Evolutionary conservation across 1,139 yeast genomes (phyloP).

Genomic region (Lodderomyces margitis): DNA sequence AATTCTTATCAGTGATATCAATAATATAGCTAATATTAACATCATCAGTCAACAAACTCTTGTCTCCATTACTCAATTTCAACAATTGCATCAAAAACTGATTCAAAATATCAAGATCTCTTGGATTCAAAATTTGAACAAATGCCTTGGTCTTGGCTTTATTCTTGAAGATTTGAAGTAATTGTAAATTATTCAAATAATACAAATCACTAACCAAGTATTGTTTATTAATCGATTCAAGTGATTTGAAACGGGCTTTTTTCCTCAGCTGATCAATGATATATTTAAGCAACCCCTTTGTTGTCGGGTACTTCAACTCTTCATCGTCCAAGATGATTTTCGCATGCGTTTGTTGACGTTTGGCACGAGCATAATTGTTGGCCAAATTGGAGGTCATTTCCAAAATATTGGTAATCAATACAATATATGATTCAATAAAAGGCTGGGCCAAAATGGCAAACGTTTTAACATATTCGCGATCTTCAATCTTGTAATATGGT

Average conservation of each 20-base stretch:
- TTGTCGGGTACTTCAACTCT: slow-evolving; percentile 30
- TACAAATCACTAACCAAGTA: slow-evolving; percentile 43
- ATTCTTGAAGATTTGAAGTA: slow-evolving; percentile 41
- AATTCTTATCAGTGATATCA: slow-evolving; percentile 39
- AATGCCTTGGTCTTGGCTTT: slow-evolving; percentile 44
- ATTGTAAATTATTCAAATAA: slow-evolving; percentile 36
- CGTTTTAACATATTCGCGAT: slow-evolving; percentile 22
- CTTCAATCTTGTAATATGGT: slow-evolving; percentile 24
- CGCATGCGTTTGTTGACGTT: slow-evolving; percentile 10
- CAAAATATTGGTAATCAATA: slow-evolving; percentile 30
- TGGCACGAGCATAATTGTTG: slow-evolving; percentile 14
- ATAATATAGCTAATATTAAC: slow-evolving; percentile 33
- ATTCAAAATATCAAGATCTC: slow-evolving; percentile 30
- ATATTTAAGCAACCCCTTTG: slow-evolving; percentile 36
- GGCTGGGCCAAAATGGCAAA: slow-evolving; percentile 36
- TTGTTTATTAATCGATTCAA: slow-evolving; percentile 45
- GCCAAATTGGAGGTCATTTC: slow-evolving; percentile 16
- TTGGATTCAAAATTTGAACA: slow-evolving; percentile 30
- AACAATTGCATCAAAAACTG: slow-evolving; percentile 27
- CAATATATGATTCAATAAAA: slow-evolving; percentile 38
- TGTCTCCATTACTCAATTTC: slow-evolving; percentile 12
- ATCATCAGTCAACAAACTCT: slow-evolving; percentile 17
- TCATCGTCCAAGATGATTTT: slow-evolving; percentile 15
- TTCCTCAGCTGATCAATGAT: slow-evolving; percentile 22
- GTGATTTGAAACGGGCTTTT: slow-evolving; percentile 17